Evolutionary conservation across 192 early-diverging fungal genomes (phyloP), one percentile per base, ranked within the genome.

Genomic region (Cladochytrium replicatum): DNA sequence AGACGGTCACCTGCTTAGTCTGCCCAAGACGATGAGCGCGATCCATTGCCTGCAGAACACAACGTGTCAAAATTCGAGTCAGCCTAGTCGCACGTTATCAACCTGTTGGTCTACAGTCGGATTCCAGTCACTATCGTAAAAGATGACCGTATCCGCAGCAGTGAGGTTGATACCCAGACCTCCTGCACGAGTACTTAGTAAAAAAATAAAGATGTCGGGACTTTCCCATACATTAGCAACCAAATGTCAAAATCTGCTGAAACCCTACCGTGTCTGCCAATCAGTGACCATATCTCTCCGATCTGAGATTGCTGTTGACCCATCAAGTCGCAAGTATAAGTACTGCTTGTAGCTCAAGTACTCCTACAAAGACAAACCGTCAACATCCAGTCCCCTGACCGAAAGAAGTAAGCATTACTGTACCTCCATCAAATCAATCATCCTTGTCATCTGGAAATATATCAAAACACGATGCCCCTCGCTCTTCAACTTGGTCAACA

Each of bases 21-120:
- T 94, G 91, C 26, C 91, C 91, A 46, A 94, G 87, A 43, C 91
- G 83, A 57, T 94, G 91, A 2, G 85, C 85, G 31, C 91, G 83
- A 60, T 94, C 91, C 64, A 91, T 89, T 6, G 91, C 91, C 56
- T 91, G 88, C 46, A 91, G 56, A 56, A 89, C 88, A 67, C 85
- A 86, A 81, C 89, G 88, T 21, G 88, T 87, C 44, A n/a, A n/a
- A n/a, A n/a, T n/a, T n/a, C n/a, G n/a, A n/a, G n/a, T 40, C 19
- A 40, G 23, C 19, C 19, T 40, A 3, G 23, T 40, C 23, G 23
- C 26, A 6, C 26, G 23, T 41, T 4, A 2, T n/a, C 29, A 28
- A 68, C 57, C 56, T 92, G 87, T 58, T 88, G 87, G 70, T 92
- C 87, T 13, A 88, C 86, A 0, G 87, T 90, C 9, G 87, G 87